Evolutionary conservation across 805 yeast species (phyloP), one percentile per base, ranked within the genome.

Genomic region (Jamesozyma piceae): DNA sequence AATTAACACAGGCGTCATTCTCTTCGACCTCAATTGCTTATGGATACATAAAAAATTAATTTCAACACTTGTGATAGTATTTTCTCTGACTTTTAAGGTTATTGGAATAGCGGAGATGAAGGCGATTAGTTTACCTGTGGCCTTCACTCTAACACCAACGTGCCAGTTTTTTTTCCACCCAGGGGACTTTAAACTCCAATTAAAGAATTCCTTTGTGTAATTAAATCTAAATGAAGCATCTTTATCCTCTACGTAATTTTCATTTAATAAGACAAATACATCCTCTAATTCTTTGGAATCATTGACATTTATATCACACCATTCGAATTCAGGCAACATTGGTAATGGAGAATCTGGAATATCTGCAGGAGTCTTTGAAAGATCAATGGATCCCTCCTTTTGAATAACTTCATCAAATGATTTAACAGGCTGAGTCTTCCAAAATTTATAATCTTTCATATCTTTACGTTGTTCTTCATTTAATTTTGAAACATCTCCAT

Each of bases 381-480:
- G 50, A 52, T 88, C 94, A 49, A 89, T 86, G 6, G 95, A 90
- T 0, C 96, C 96, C 56, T 87, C 95, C 10, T 68, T 61, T 5
- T 66, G 71, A 36, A 82, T 70, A 35, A 68, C 60, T 55, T 82
- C 92, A 57, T 84, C 84, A 49, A 89, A 78, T 26, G 70, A 71
- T 8, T 88, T 75, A 18, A 92, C 97, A 0, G 98, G 98, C 65
- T 92, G 98, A 2, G 98, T 92, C 57, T 83, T 85, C 98, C 98
- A 92, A 66, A 92, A 92, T 66, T 84, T 86, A 69, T 89, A 86
- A 57, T 89, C 95, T 41, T 83, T 78, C 84, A 88, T 87, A 19
- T 79, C 75, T 49, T 80, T 81, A 52, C 74, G 68, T 60, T 80
- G 81, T 27, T 72, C 68, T 35, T 70, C 78, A n/a, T 70, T 68